Evolutionary conservation across 495 filamentous ascomycete species (phyloP).

Genomic region (Echria macrotheca): DNA sequence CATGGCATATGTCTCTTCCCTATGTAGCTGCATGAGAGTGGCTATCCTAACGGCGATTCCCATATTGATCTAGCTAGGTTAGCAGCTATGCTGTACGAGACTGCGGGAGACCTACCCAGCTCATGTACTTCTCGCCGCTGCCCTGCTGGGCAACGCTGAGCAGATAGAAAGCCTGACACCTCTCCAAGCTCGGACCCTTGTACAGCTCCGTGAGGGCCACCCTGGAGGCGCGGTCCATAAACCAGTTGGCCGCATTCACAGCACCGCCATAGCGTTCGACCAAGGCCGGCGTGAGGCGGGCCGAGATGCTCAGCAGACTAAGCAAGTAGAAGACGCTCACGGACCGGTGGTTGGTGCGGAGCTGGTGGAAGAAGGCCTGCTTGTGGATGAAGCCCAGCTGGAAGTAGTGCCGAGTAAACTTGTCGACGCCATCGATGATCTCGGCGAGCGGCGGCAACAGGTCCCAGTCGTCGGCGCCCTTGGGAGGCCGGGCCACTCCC

Average conservation of each 20-base stretch:
- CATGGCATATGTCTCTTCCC: conserved; percentile 45
- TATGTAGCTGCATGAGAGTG: conserved; percentile 44
- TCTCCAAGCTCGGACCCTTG: conserved; percentile 42
- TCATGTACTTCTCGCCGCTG: conserved; percentile 40
- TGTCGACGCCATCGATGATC: conserved; percentile 40
- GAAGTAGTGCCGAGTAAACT: conserved; percentile 43
- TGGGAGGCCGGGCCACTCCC: conserved; percentile 11
- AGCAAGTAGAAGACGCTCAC: conserved; percentile 45
- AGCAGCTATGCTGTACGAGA: too few species aligned
- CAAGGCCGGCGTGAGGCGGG: conserved; percentile 42
- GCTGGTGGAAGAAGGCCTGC: conserved; percentile 37
- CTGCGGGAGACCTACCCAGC: too few species aligned
- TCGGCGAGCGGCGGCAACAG: conserved; percentile 36
- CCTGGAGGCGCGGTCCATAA: conserved; percentile 42
- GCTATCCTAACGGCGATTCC: conserved; percentile 49
- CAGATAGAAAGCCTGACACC: conserved; percentile 48
- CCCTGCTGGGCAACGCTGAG: conserved; percentile 49
- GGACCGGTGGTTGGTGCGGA: conserved; percentile 34
- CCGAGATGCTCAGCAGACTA: conserved; percentile 43
- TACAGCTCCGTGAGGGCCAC: conserved; percentile 44
- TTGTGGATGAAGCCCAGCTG: conserved; percentile 51
- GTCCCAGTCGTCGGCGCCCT: conserved; percentile 37
- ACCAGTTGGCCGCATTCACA: conserved; percentile 41
- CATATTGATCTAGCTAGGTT: conserved; percentile 49
- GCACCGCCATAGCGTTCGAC: conserved; percentile 39